Evolutionary conservation across 2,329 filamentous ascomycete species (phyloP).

Genomic region (Allantophomopsis cytisporea): DNA sequence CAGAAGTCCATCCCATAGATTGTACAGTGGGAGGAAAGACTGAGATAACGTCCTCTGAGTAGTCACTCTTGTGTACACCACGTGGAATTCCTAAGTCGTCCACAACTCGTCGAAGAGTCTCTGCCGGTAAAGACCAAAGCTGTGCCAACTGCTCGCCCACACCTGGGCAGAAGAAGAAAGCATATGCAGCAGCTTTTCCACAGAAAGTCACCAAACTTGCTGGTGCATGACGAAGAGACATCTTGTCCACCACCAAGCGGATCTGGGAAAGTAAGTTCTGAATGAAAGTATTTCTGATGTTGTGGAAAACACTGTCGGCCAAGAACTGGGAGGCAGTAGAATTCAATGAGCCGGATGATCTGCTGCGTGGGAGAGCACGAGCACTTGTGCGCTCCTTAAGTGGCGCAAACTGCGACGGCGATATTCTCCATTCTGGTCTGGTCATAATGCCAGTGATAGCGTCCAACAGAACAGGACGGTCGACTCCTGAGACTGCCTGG

Average conservation of each 20-base stretch:
- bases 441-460: slow-evolving; percentile 58
- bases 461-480: slow-evolving; percentile 56
- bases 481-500: slow-evolving; percentile 55
- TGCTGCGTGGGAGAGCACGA: slow-evolving; percentile 11
- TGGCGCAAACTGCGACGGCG: slow-evolving; percentile 41
- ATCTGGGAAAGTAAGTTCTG: slow-evolving; percentile 59
- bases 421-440: slow-evolving; percentile 53
- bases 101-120: slow-evolving; percentile 45
- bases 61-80: slow-evolving; percentile 27
- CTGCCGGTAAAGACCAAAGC: slow-evolving; percentile 49
- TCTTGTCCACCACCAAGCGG: slow-evolving; percentile 58
- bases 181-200: slow-evolving; percentile 60
- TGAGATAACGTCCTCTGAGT: slow-evolving; percentile 17
- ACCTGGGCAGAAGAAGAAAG: slow-evolving; percentile 61
- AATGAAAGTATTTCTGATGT: slow-evolving; percentile 56
- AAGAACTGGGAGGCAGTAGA: slow-evolving; percentile 52
- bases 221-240: slow-evolving; percentile 47
- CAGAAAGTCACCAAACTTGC: slow-evolving; percentile 52
- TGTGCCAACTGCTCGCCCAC: slow-evolving; percentile 55
- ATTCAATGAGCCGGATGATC: slow-evolving; percentile 36
- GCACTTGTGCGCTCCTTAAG: slow-evolving; percentile 23
- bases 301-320: slow-evolving; percentile 57
- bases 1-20: slow-evolving; percentile 44
- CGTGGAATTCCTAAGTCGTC: slow-evolving; percentile 45
- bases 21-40: slow-evolving; percentile 33